phyloP scores from a whole-genome alignment of 306 rosid genomes.

The Casuarina cunninghamiana region DNA sequence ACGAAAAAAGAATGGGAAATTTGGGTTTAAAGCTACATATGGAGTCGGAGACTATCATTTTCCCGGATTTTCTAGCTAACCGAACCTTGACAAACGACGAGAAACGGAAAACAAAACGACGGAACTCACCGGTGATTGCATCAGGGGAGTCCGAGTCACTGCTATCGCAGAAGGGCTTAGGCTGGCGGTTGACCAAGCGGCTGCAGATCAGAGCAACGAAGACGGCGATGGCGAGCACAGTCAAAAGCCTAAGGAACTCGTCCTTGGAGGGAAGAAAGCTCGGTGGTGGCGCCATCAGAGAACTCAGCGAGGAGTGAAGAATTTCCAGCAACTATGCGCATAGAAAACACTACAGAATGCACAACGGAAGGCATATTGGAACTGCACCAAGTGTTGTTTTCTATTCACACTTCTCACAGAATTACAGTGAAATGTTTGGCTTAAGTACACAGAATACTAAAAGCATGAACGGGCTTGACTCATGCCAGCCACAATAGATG shows the following conservation, averaged over 20 bases:
- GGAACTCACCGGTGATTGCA: constrained; percentile 46
- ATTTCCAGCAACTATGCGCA: too few relatives aligned
- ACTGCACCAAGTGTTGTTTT: too few relatives aligned
- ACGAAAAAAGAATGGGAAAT: not conserved
- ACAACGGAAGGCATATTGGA: too few relatives aligned
- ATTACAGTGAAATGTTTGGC: too few relatives aligned
- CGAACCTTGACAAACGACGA: not conserved
- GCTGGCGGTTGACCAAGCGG: constrained; percentile 36
- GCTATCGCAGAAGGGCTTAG: constrained; percentile 66
- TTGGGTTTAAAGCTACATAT: not conserved
- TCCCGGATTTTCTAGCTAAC: constrained; percentile 1
- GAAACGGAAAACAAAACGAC: not conserved
- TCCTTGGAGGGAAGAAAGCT: constrained; percentile 62
- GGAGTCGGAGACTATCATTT: not conserved
- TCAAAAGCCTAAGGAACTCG: constrained; percentile 49
- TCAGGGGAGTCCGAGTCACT: constrained; percentile 28
- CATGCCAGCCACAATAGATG: too few relatives aligned
- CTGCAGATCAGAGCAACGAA: constrained; percentile 51
- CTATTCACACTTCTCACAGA: too few relatives aligned
- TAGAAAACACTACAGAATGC: too few relatives aligned
- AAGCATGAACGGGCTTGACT: too few relatives aligned
- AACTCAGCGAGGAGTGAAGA: constrained; percentile 17
- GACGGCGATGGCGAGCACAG: constrained; percentile 55
- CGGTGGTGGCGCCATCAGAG: constrained; percentile 60
- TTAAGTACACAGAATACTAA: too few relatives aligned